Base-by-base conservation (phyloP, 495 filamentous ascomycete species). In the Penicillium salamii region DNA sequence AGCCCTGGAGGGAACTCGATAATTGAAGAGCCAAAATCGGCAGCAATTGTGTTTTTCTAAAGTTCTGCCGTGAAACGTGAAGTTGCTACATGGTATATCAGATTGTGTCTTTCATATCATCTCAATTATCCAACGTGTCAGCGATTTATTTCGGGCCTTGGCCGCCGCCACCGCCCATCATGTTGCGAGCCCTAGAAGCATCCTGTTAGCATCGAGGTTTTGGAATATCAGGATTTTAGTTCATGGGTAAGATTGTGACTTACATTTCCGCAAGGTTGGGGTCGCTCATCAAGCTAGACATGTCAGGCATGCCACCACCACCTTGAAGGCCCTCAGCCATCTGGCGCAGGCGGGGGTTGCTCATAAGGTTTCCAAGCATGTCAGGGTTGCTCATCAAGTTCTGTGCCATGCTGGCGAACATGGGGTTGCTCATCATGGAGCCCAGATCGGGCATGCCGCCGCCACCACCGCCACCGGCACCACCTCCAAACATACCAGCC, bases 371-470 rank as follows among this genome's bases (percentile, higher is more conserved):
- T 63, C 78, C 79, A 77, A 98, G 82, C 79, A 87, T 82, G 5
- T 95, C 85, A 11, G 93, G 93, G 69, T 98, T 97, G 67, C 82
- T 87, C 92, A 97, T 97, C 34, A 98, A 66, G 63, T 89, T 96
- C 77, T 96, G 89, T 19, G 93, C 93, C 89, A 97, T 96, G 73
- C 75, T 86, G 34, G 90, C 76, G 66, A 98, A 91, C 93, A 97
- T 97, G 34, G 93, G 93, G 75, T 98, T 97, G 70, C 70, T 89
- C 93, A 98, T 97, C 62, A 98, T 81, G 46, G 75, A 78, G 48
- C 78, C 67, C 29, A 98, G 63, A 69, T 97, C 92, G 3, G 91
- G 91, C 87, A 92, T 89, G 29, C 90, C 89, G 31, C 90, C 88
- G 29, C 90, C 89, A 32, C 90, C 88, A 14, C 83, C 81, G 12